Evolutionary conservation across 1,139 yeast genomes (phyloP).

Genomic region (Pichia sp.): DNA sequence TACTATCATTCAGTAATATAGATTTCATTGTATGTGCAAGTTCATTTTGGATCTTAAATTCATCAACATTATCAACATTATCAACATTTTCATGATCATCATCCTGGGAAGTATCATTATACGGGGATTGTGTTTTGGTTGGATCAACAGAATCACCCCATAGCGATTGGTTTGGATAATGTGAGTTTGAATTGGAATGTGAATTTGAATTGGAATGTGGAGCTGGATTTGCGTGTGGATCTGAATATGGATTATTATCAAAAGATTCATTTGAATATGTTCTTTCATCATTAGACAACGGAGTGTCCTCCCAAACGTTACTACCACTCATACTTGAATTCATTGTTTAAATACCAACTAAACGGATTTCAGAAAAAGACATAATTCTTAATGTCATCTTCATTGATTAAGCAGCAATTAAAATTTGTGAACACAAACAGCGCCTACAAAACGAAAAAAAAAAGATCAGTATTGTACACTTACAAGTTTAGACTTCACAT

Average conservation of each 20-base stretch:
- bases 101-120: too few species aligned
- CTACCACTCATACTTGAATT: constrained; percentile 6
- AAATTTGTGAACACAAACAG: neutral
- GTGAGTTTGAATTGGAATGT: neutral
- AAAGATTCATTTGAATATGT: neutral
- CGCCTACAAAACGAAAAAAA: neutral
- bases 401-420: neutral
- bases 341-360: neutral
- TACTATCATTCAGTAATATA: constrained; percentile 12
- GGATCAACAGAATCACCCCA: neutral
- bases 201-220: neutral
- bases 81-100: neutral
- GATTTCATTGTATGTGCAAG: constrained; percentile 26
- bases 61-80: constrained; percentile 11
- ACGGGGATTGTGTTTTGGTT: neutral
- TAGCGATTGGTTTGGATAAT: constrained; percentile 6
- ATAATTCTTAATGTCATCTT: neutral
- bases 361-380: neutral
- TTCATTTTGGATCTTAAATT: constrained; percentile 22
- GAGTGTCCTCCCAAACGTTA: constrained; percentile 11
- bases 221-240: neutral
- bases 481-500: too few species aligned
- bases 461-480: neutral
- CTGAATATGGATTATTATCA: neutral
- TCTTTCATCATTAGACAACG: neutral